Evolutionary conservation across 192 early-diverging fungal species (phyloP).

Genomic region (Rhizophlyctis rosea): DNA sequence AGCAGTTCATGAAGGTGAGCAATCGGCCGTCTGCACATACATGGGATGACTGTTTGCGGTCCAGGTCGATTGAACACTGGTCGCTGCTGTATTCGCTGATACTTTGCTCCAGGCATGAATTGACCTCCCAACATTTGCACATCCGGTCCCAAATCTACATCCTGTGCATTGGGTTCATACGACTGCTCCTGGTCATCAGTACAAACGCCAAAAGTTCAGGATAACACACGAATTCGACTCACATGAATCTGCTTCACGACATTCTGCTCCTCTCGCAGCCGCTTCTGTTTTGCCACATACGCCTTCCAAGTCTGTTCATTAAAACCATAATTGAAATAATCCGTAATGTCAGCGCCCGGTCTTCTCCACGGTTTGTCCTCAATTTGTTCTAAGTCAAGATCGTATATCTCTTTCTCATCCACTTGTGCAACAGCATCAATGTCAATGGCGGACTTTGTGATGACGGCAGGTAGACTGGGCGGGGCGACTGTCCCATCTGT

Average conservation of each 20-base stretch:
- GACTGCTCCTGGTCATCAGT: conserved; percentile 9
- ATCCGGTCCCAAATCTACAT: conserved; percentile 19
- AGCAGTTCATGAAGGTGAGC: no score
- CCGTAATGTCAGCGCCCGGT: conserved; percentile 88
- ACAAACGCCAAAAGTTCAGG: background rate
- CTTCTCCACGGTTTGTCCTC: conserved; percentile 98
- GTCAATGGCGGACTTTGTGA: conserved; percentile 44
- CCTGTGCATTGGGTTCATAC: conserved; percentile 3
- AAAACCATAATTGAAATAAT: conserved; percentile 99
- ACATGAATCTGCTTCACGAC: conserved; percentile 52
- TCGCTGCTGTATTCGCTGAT: conserved; percentile 24
- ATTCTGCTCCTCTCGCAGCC: conserved; percentile 68
- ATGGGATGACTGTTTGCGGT: background rate
- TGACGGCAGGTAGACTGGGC: conserved; percentile 7
- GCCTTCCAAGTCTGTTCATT: conserved; percentile 93
- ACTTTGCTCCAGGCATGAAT: conserved; percentile 13
- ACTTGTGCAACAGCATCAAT: conserved; percentile 71
- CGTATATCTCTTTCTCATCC: conserved; percentile 80
- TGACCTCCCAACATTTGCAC: background rate
- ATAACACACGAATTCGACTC: background rate
- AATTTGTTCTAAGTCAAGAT: conserved; percentile 85
- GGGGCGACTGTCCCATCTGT: conserved; percentile 25
- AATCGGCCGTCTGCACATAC: background rate
- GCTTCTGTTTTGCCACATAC: conserved; percentile 92
- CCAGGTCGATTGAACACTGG: conserved; percentile 20